Percentiles rank a stretch among this genome's conserved stretches.
Conservation (phyloP, 352 stramenopile genomes). For the Globisporangium spiculum region DNA sequence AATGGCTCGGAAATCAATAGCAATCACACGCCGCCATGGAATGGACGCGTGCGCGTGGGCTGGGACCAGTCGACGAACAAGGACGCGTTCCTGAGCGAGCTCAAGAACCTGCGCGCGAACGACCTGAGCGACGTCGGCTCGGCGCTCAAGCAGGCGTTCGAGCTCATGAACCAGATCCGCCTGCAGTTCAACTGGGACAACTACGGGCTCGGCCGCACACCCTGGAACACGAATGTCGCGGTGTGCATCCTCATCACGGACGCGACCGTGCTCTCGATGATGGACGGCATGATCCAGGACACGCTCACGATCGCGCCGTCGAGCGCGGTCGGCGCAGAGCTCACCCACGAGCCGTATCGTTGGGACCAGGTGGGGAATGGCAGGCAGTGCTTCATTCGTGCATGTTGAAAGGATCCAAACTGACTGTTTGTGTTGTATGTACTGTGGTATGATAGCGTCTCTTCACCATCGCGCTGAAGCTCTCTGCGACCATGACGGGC, state of each 20-base stretch:
- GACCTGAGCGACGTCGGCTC: conserved; percentile 78
- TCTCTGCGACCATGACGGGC: conserved; percentile 57
- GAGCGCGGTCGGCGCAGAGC: conserved; percentile 59
- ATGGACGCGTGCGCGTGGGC: conserved; percentile 72
- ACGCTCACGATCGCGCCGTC: conserved; percentile 72
- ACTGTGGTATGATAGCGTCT: conserved; percentile 32
- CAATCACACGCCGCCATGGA: conserved; percentile 28
- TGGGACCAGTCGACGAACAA: conserved; percentile 88
- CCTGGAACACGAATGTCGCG: conserved; percentile 84
- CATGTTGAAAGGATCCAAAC: neutral
- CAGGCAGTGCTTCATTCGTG: neutral
- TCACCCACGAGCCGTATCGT: conserved; percentile 81
- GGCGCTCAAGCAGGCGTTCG: conserved; percentile 75
- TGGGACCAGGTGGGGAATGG: conserved; percentile 64
- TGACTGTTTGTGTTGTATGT: neutral
- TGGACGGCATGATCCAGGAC: conserved; percentile 72
- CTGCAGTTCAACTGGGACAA: conserved; percentile 88
- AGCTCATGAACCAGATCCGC: conserved; percentile 89
- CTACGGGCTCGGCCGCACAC: conserved; percentile 71
- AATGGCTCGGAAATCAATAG: neutral
- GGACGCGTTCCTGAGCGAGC: conserved; percentile 71
- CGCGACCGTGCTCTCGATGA: conserved; percentile 60
- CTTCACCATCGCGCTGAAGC: conserved; percentile 80
- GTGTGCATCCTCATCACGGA: conserved; percentile 83
- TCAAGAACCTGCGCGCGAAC: conserved; percentile 80